Base-by-base conservation (phyloP, 1,139 yeast species). In the Debaryomycetaceae sp. region DNA sequence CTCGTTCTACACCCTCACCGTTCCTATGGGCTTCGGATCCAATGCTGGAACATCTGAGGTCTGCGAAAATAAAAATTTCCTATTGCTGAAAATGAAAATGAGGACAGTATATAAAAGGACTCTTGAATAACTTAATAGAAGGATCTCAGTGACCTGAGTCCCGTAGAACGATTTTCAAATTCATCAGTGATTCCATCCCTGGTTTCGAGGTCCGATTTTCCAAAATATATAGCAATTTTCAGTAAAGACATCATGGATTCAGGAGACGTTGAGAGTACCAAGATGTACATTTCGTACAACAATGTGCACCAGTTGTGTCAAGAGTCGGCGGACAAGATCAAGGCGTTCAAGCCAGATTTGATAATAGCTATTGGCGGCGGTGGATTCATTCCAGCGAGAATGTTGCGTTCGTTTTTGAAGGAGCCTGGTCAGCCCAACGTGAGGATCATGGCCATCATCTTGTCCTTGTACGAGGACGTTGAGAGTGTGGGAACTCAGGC, bases 341-440 rank as follows among this genome's bases (percentile, higher is more conserved):
- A 86, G 64, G 75, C 72, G 40, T 83, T 80, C 65, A 80, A 84
- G 59, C 97, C 97, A 27, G 93, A 87, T 66, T 75, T 89, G 53
- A 89, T 91, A 68, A 84, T 91, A 50, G 97, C 97, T 56, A 88
- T 91, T 59, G 81, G 87, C 59, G 96, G 96, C 51, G 96, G 98
- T 58, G 98, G 98, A 5, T 87, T 91, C 67, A 91, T 91, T 50
- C 98, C 98, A 14, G 97, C 98, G 27, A 81, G 98, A 63, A 91
- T 91, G 70, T 79, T 91, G 58, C 81, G 98, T 65, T 84, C 97
- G 0, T 91, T 91, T 68, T 74, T 91, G 58, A 90, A 89, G 67
- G 84, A 83, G 52, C 87, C 86, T 44, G 96, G 95, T 47, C 79
- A 86, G 52, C 90, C 93, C 57, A 90, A 89, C 64, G 87, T 90